These are phyloP conservation scores for Acanthamoeba culbertsoni DNA, from an alignment of 208 protist genomes.

Conservation along the genomic window DNA sequence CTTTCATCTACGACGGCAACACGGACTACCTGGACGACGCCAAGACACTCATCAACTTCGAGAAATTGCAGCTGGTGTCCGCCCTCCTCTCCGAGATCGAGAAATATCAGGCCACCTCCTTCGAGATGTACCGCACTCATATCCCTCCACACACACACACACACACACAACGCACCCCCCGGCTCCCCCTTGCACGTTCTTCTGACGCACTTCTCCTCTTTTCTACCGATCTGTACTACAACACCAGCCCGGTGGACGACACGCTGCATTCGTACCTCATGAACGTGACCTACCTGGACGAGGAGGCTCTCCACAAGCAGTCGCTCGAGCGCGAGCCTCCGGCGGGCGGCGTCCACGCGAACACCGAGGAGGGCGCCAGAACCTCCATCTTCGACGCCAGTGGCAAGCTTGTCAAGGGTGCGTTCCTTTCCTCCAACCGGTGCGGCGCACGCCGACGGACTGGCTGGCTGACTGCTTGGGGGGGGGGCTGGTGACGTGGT, in stretches of 20 bases:
- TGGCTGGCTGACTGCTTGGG: not conserved
- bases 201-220: not conserved
- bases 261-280: not conserved
- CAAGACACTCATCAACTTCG: conserved; percentile 57
- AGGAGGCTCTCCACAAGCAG: conserved; percentile 33
- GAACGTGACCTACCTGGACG: not conserved
- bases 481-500: too few species aligned
- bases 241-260: not conserved
- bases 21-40: not conserved
- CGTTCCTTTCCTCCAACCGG: not conserved
- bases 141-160: not conserved
- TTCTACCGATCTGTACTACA: too few species aligned
- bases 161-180: too few species aligned
- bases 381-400: conserved; percentile 47
- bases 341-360: not conserved
- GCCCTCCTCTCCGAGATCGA: not conserved
- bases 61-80: conserved; percentile 38
- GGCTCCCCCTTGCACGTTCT: not conserved
- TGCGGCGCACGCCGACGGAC: too few species aligned
- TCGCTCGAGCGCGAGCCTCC: conserved; percentile 50
- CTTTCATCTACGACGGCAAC: conserved; percentile 61
- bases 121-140: not conserved
- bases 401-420: conserved; percentile 22
- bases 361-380: not conserved
- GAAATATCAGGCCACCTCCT: not conserved